Evolutionary conservation across 2,329 filamentous ascomycete species (phyloP).

Genomic region (Macrophomina tecta): DNA sequence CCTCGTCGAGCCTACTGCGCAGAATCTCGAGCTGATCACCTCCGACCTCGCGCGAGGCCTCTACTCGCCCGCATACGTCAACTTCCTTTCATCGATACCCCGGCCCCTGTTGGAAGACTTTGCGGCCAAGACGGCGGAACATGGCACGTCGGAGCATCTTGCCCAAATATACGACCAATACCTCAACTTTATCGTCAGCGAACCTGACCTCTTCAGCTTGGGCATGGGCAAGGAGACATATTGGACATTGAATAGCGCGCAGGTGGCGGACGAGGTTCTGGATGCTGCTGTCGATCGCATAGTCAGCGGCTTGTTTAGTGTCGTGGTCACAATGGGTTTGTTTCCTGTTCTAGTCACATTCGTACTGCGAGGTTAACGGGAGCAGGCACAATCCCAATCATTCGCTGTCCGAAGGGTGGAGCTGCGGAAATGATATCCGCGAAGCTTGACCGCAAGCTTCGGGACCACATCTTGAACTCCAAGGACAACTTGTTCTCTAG

Average conservation of each 20-base stretch:
- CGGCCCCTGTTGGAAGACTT: constrained; percentile 93
- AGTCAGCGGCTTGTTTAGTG: constrained; percentile 95
- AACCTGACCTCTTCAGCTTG: constrained; percentile 93
- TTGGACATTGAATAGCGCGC: constrained; percentile 92
- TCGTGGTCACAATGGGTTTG: constrained; percentile 95
- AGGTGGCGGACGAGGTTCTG: constrained; percentile 87
- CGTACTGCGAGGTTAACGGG: constrained; percentile 24
- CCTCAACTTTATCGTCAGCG: constrained; percentile 94
- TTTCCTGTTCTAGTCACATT: not conserved
- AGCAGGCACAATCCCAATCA: constrained; percentile 87
- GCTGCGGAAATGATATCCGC: constrained; percentile 93
- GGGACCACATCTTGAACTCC: constrained; percentile 95
- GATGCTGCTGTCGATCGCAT: constrained; percentile 88
- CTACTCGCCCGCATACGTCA: constrained; percentile 93
- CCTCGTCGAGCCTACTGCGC: constrained; percentile 83
- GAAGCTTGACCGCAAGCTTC: constrained; percentile 91
- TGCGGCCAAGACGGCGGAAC: constrained; percentile 81
- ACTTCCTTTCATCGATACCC: constrained; percentile 93
- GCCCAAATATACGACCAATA: constrained; percentile 96
- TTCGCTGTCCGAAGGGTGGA: constrained; percentile 89
- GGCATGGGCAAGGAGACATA: constrained; percentile 94
- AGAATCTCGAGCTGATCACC: constrained; percentile 83
- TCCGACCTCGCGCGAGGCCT: constrained; percentile 84
- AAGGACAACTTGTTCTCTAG: constrained; percentile 95
- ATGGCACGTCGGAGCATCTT: constrained; percentile 86